Evolutionary conservation across 192 early-diverging fungal genomes (phyloP).

Genomic region (Chytriomyces hyalinus): DNA sequence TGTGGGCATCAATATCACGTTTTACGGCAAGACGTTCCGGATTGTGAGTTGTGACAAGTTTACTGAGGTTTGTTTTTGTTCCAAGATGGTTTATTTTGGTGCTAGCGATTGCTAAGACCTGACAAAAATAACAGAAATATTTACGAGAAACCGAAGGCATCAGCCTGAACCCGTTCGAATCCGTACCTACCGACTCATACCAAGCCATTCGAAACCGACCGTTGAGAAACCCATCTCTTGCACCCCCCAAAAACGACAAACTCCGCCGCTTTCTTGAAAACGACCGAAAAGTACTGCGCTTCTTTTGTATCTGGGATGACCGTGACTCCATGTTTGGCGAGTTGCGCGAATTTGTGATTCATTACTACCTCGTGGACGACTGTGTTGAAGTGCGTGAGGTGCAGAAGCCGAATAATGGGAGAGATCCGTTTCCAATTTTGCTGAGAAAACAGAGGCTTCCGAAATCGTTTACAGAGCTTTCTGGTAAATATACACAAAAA

Average conservation of each 20-base stretch:
- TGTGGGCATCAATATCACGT: slow-evolving; percentile 60
- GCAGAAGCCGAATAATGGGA: slow-evolving; percentile 64
- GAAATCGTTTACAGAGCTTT: slow-evolving; percentile 58
- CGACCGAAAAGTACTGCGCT: slow-evolving; percentile 66
- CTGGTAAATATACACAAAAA: slow-evolving; percentile 37
- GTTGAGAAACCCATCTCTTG: slow-evolving; percentile 34
- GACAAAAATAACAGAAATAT: slow-evolving; percentile 48
- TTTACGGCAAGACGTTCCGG: slow-evolving; percentile 68
- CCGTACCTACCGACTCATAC: slow-evolving; percentile 62
- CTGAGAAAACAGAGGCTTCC: slow-evolving; percentile 63
- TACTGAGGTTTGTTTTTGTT: slow-evolving; percentile 53
- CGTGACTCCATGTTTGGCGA: slow-evolving; percentile 64
- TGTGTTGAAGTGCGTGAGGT: slow-evolving; percentile 69
- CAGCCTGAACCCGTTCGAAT: slow-evolving; percentile 53
- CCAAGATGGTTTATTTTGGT: background rate
- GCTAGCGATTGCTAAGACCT: background rate
- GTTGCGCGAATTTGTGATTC: slow-evolving; percentile 67
- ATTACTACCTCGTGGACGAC: slow-evolving; percentile 72
- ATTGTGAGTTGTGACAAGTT: slow-evolving; percentile 67
- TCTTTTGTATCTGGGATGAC: slow-evolving; percentile 73
- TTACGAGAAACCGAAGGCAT: slow-evolving; percentile 58
- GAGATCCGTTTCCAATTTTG: slow-evolving; percentile 66
- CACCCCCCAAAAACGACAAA: slow-evolving; percentile 50
- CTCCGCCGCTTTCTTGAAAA: slow-evolving; percentile 64
- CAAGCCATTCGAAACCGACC: slow-evolving; percentile 54